Evolutionary conservation across 352 stramenopile genomes (phyloP), one percentile per base, ranked within the genome.

Genomic region (Hyaloperonospora brassicae): DNA sequence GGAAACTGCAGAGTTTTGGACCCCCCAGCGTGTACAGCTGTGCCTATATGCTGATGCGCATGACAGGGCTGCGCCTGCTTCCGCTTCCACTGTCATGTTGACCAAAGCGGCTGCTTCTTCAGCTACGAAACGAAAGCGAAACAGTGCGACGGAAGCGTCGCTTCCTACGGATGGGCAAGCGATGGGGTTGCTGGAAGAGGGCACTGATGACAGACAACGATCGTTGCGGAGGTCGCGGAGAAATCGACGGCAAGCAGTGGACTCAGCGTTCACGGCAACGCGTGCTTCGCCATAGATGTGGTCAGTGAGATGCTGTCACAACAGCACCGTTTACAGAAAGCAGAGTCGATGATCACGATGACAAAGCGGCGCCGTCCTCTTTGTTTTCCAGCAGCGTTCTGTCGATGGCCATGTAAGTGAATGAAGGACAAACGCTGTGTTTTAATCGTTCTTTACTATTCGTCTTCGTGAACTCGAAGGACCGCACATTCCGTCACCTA

Each of bases 11-110:
- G 39, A 49, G 4, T 25, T 50, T 30, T 92, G 81, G 81, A 88
- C 73, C 21, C 49, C 81, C 2, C 76, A 91, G 49, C 67, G 66
- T 24, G 75, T 91, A 35, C 78, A 89, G 61, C 58, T 89, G 48
- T 88, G 76, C 57, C 65, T 91, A 17, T 91, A 83, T 57, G 71
- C 70, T 31, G 64, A 72, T 17, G 50, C 63, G 1, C 59, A 70
- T 48, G 56, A 65, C 42, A 22, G 23, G 38, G 44, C 34, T 49
- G 22, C 40, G 17, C 22, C 49, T 43, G 35, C 7, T 17, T 45
- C 41, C n/a, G 6, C 11, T 34, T 48, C 27, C 25, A 59, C 13
- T 42, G 41, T 35, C 6, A 61, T n/a, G n/a, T n/a, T 58, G 47
- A 55, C 46, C 39, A 58, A 41, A 31, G 57, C 54, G n/a, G 34